Evolutionary conservation across 441 rosid species (phyloP), one percentile per base, ranked within the genome.

Genomic region (Manihot esculenta): DNA sequence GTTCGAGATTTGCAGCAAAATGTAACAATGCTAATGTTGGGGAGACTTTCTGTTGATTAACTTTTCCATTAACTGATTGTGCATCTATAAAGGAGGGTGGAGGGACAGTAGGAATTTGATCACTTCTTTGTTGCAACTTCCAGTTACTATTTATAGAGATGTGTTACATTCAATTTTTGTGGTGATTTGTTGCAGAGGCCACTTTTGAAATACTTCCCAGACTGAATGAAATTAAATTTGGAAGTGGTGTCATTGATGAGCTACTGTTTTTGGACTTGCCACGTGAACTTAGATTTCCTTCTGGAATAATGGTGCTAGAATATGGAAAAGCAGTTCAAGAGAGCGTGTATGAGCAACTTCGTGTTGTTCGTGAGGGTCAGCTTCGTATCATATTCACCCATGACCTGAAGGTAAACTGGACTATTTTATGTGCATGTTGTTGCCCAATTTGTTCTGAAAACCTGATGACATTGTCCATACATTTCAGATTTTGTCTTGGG

Each of bases 281-380:
- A 1, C 87, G 85, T 66, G 99, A 96, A 76, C 79, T 81, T 64
- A 88, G 98, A 83, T 84, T 70, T 69, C 70, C 92, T 61, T 84
- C 94, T 58, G 99, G 98, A 72, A 57, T 87, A 73, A 91, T 96
- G 97, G 80, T 84, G 76, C 83, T 96, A 75, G 97, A 91, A 72
- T 96, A 91, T 79, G 89, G 79, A 50, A 96, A 93, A 83, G 98
- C 98, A 67, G 97, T 95, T 72, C 97, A 93, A 76, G 99, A 93
- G 85, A 95, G 93, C 80, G 97, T 93, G 27, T 91, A 91, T 72
- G 99, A 95, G 84, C 95, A 95, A 58, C 92, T 93, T 80, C 98
- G 97, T 73, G 97, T 95, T 73, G 91, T 95, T 70, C 99, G 97
- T 41, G 97, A 93, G 88, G 99, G 99, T 71, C 96, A 87, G 83